Base-by-base conservation (phyloP, 139 green algal species). In the Marvania coccoides region DNA sequence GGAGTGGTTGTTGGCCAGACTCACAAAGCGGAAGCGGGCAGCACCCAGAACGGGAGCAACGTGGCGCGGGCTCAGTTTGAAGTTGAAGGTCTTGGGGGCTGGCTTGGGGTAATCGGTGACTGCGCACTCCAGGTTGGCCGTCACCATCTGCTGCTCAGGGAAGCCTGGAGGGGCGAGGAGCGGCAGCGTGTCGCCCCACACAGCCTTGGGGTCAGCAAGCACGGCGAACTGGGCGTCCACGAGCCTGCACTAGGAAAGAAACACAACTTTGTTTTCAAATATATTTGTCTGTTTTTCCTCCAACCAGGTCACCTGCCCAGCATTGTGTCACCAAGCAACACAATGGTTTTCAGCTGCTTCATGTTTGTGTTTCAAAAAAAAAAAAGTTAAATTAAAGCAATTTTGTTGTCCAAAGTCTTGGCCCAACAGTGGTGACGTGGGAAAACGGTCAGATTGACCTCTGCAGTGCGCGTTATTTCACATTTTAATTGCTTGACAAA, bases 1-100 rank as follows among this genome's bases (percentile, higher is more conserved):
- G 2, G 78, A 63, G 47, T 88, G 81, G 65, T 91, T 88, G 67
- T 88, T 88, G 6, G 81, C 83, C 5, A 90, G 55, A 5, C 69
- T 81, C 26, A 79, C 82, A 54, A 79, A 88, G 13, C 63, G 35
- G 5, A 88, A 23, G 12, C 38, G 15, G 37, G 80, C 63, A 39
- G 61, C 26, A 24, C 67, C 57, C 14, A 76, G 59, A n/a, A n/a
- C n/a, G 37, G 74, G 61, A 5, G 33, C 37, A 9, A 58, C 55
- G 56, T 87, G 75, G 48, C 9, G n/a, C 3, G 77, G 81, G n/a
- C 61, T 54, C 62, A 90, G 63, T 29, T 70, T 74, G 79, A 87
- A 87, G 67, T 90, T 87, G 73, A 90, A 88, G 29, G 74, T 38
- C 56, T 90, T 86, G 28, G 58, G 45, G 0, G 73, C 65, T 61